These are phyloP conservation scores for Cladophialophora chaetospira DNA, from an alignment of 2,329 filamentous ascomycete genomes.

Conservation along the genomic window DNA sequence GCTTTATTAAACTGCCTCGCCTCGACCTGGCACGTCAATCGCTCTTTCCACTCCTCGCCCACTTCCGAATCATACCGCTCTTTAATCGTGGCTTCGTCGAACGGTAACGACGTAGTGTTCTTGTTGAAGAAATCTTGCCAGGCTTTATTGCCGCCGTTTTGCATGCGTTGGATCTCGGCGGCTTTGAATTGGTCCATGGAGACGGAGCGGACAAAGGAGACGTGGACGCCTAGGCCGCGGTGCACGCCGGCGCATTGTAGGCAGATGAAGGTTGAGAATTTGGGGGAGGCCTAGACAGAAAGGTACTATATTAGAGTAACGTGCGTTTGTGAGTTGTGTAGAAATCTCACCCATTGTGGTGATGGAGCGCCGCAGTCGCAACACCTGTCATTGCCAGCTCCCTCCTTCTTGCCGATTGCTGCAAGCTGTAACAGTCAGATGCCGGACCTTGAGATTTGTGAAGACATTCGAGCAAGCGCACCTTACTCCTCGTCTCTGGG, in stretches of 20 bases:
- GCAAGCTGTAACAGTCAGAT: constrained; percentile 63
- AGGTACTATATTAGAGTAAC: constrained; percentile 6
- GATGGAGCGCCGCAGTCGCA: constrained; percentile 95
- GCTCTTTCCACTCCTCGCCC: constrained; percentile 94
- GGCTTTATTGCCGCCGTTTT: constrained; percentile 81
- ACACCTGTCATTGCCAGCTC: constrained; percentile 83
- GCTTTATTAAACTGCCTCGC: constrained; percentile 80
- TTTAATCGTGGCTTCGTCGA: constrained; percentile 86
- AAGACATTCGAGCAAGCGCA: constrained; percentile 41
- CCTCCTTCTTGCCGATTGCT: constrained; percentile 74
- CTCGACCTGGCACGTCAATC: constrained; percentile 83
- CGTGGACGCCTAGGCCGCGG: constrained; percentile 92
- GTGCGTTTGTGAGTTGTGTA: neutral
- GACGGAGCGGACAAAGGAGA: constrained; percentile 95
- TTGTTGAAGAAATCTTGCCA: constrained; percentile 87
- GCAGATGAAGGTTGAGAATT: constrained; percentile 99
- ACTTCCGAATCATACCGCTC: constrained; percentile 87
- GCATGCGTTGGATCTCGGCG: constrained; percentile 90
- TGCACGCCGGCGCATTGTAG: constrained; percentile 93
- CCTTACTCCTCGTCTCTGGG: constrained; percentile 94
- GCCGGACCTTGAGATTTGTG: constrained; percentile 26
- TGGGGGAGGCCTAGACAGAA: constrained; percentile 68
- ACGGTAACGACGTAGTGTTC: constrained; percentile 68
- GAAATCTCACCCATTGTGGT: constrained; percentile 82
- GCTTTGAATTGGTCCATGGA: constrained; percentile 99